Conservation (phyloP, 495 filamentous ascomycete species). For the Mytilinidion resinicola region DNA sequence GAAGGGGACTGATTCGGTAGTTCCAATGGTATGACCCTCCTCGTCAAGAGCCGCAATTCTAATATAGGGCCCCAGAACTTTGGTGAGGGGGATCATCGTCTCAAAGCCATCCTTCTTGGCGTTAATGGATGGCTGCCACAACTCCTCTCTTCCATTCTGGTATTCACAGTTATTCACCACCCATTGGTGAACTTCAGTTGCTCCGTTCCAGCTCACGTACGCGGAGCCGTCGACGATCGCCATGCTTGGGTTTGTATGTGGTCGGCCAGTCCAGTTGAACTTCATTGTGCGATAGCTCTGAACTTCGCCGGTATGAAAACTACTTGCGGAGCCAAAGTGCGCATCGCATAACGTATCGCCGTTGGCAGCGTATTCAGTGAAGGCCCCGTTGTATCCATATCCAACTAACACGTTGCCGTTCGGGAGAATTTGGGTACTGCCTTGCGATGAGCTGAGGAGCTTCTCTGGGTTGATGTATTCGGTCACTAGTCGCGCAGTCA, state of each 20-base stretch:
- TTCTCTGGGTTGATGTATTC: slow-evolving; percentile 17
- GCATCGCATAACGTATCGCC: slow-evolving; percentile 28
- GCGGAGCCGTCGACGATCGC: neutral
- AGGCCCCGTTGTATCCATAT: slow-evolving; percentile 11
- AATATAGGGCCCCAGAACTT: neutral
- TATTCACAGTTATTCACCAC: neutral
- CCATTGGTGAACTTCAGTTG: slow-evolving; percentile 11
- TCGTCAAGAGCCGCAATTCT: neutral
- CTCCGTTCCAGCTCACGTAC: slow-evolving; percentile 14
- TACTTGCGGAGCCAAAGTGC: slow-evolving; percentile 18
- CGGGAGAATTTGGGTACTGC: slow-evolving; percentile 28
- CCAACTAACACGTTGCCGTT: slow-evolving; percentile 30
- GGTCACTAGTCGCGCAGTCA: slow-evolving; percentile 21
- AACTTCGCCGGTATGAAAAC: slow-evolving; percentile 14
- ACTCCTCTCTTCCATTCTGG: neutral
- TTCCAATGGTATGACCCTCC: neutral
- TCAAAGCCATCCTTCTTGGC: slow-evolving; percentile 5
- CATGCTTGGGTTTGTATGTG: slow-evolving; percentile 7
- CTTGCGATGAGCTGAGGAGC: slow-evolving; percentile 28
- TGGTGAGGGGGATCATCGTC: neutral
- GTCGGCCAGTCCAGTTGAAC: slow-evolving; percentile 10
- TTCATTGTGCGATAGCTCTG: slow-evolving; percentile 17
- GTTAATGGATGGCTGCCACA: neutral
- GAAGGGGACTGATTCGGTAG: neutral
- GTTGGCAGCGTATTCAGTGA: slow-evolving; percentile 16